Percentiles rank a stretch among this genome's conserved stretches.
phyloP scores from a whole-genome alignment of 2,329 filamentous ascomycete genomes.

The Incumbomyces delicatus region DNA sequence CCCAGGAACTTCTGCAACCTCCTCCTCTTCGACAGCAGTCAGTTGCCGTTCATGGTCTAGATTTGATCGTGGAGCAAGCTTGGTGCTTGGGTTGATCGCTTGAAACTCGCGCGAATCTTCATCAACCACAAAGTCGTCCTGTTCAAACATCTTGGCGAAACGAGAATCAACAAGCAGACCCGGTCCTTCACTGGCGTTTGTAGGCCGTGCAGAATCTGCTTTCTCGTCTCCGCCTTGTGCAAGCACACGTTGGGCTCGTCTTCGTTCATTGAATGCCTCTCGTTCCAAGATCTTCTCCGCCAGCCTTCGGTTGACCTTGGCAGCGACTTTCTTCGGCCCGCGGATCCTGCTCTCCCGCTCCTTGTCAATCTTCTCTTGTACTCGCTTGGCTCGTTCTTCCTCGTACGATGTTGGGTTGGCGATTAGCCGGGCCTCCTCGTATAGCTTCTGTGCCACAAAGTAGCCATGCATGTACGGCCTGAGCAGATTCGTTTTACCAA shows the following conservation, averaged over 20 bases:
- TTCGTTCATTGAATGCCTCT: constrained; percentile 47
- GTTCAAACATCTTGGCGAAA: constrained; percentile 82
- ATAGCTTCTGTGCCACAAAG: constrained; percentile 89
- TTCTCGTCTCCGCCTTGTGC: constrained; percentile 48
- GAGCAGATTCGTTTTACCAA: constrained; percentile 81
- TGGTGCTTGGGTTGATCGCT: constrained; percentile 79
- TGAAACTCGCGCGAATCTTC: constrained; percentile 81
- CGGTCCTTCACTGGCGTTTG: constrained; percentile 28
- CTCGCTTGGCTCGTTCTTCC: constrained; percentile 78
- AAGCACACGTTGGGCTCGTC: constrained; percentile 37
- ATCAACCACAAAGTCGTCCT: constrained; percentile 86
- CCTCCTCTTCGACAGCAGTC: constrained; percentile 55
- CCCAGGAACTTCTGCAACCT: constrained; percentile 40
- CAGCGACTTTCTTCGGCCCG: constrained; percentile 78
- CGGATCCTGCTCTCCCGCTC: constrained; percentile 91
- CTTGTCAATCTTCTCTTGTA: constrained; percentile 93
- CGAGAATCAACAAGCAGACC: constrained; percentile 73
- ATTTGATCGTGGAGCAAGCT: constrained; percentile 23
- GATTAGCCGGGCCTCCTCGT: constrained; percentile 88
- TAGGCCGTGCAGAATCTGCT: constrained; percentile 24
- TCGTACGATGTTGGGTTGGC: constrained; percentile 91
- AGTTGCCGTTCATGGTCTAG: constrained; percentile 38
- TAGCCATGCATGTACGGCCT: constrained; percentile 98
- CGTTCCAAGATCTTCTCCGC: constrained; percentile 53
- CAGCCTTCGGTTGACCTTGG: constrained; percentile 73